Percentiles rank a stretch among this genome's conserved stretches.
These are phyloP conservation scores for Spathaspora sp. DNA, from an alignment of 1,139 yeast genomes.

Conservation along the genomic window DNA sequence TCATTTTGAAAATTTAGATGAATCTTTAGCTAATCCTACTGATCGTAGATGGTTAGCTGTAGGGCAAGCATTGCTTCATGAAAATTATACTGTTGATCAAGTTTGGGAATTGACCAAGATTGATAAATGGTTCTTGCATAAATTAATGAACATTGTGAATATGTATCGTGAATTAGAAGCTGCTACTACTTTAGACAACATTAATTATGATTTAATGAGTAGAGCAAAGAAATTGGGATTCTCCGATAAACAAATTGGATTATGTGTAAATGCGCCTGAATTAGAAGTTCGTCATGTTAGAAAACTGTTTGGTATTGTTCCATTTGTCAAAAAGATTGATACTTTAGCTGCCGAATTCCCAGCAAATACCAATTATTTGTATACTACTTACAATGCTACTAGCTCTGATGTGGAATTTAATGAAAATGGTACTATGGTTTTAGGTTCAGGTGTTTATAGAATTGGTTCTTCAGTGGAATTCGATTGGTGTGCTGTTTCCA, in stretches of 20 bases:
- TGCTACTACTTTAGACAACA: constrained; percentile 53
- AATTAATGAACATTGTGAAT: constrained; percentile 85
- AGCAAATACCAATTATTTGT: constrained; percentile 91
- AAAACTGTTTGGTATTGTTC: constrained; percentile 75
- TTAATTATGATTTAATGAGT: constrained; percentile 66
- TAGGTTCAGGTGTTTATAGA: constrained; percentile 98
- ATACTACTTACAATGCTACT: constrained; percentile 93
- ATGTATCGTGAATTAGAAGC: constrained; percentile 56
- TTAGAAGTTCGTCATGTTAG: constrained; percentile 78
- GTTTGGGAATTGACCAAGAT: constrained; percentile 90
- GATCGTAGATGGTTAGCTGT: constrained; percentile 96
- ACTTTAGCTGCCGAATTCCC: constrained; percentile 99
- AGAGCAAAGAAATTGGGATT: constrained; percentile 93
- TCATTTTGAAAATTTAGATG: constrained; percentile 83
- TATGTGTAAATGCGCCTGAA: constrained; percentile 68
- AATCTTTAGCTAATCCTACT: constrained; percentile 90
- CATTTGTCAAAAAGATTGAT: constrained; percentile 95
- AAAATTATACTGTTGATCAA: constrained; percentile 85
- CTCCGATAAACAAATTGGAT: constrained; percentile 89
- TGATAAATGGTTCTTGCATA: constrained; percentile 94
- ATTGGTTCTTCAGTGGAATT: constrained; percentile 98
- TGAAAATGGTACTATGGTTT: constrained; percentile 89
- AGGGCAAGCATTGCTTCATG: constrained; percentile 78
- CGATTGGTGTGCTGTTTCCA: constrained; percentile 99
- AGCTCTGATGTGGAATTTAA: constrained; percentile 80